Percentiles rank a stretch among this genome's conserved stretches.
These are phyloP conservation scores for Candida khao-thaluensis DNA, from an alignment of 805 yeast species.

Conservation along the genomic window DNA sequence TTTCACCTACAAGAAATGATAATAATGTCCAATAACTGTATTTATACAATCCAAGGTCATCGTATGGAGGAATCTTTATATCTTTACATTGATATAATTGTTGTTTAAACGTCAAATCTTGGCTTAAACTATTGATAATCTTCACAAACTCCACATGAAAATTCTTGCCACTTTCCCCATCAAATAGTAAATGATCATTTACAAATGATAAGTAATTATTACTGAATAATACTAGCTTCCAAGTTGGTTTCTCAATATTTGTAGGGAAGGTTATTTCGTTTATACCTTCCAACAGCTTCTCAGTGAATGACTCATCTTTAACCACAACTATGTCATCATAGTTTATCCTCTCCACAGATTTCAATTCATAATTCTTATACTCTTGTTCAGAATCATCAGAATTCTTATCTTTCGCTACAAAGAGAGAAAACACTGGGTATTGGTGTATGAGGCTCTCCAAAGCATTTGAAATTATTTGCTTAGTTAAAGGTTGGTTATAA, in stretches of 20 bases:
- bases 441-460: no score
- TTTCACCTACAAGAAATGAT: not conserved
- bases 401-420: not conserved
- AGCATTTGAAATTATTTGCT: no score
- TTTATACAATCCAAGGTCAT: not conserved
- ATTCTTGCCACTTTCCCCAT: slow-evolving; percentile 30
- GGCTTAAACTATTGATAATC: not conserved
- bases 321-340: slow-evolving; percentile 22
- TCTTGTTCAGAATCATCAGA: slow-evolving; percentile 10
- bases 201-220: slow-evolving; percentile 21
- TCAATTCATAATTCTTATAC: slow-evolving; percentile 15
- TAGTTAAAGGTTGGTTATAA: no score
- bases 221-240: slow-evolving; percentile 21
- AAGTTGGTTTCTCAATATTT: slow-evolving; percentile 18
- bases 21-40: not conserved
- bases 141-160: slow-evolving; percentile 4
- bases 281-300: slow-evolving; percentile 13
- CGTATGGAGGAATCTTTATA: not conserved
- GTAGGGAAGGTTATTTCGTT: slow-evolving; percentile 9
- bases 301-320: slow-evolving; percentile 16
- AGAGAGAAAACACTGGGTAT: not conserved
- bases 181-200: slow-evolving; percentile 31
- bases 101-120: not conserved
- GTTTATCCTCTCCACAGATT: slow-evolving; percentile 18
- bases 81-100: not conserved